Evolutionary conservation across 352 stramenopile species (phyloP).

Genomic region (Phytophthora tentaculata): DNA sequence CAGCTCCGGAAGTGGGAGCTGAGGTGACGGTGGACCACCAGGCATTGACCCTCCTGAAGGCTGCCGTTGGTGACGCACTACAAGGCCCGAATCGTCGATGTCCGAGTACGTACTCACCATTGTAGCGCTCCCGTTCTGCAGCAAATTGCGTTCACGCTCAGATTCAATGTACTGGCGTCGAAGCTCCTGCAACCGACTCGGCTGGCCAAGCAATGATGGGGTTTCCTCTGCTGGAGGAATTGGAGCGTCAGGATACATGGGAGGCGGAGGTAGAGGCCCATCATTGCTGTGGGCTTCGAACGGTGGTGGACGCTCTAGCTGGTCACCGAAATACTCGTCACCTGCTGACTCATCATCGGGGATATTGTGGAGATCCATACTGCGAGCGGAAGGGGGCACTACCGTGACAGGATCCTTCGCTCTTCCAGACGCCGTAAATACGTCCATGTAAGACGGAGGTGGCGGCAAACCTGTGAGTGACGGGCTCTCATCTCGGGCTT

Average conservation of each 20-base stretch:
- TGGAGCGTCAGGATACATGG: constrained; percentile 20
- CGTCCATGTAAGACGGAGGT: constrained; percentile 59
- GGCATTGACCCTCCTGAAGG: constrained; percentile 8
- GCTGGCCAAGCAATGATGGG: constrained; percentile 27
- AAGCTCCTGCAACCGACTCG: constrained; percentile 56
- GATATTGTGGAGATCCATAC: constrained; percentile 33
- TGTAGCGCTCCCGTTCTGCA: constrained; percentile 34
- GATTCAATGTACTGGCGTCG: constrained; percentile 76
- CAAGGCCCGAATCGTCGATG: constrained; percentile 70
- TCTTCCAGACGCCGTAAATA: constrained; percentile 55
- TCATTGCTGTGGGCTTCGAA: constrained; percentile 35
- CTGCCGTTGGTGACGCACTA: constrained; percentile 43
- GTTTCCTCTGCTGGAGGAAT: constrained; percentile 22
- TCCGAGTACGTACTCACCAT: constrained; percentile 72
- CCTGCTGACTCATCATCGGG: constrained; percentile 30
- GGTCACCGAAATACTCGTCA: constrained; percentile 25
- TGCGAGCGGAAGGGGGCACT: constrained; percentile 26
- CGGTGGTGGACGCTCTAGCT: constrained; percentile 33
- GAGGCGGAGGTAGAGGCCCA: constrained; percentile 21
- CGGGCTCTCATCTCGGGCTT: constrained; percentile 31
- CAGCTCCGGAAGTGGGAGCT: constrained; percentile 59
- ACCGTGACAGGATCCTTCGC: constrained; percentile 26
- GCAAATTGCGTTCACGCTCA: constrained; percentile 63
- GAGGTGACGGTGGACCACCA: constrained; percentile 10
- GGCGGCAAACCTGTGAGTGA: constrained; percentile 41